Evolutionary conservation across 2,329 filamentous ascomycete species (phyloP), one percentile per base, ranked within the genome.

Genomic region (Monosporascus sp.): DNA sequence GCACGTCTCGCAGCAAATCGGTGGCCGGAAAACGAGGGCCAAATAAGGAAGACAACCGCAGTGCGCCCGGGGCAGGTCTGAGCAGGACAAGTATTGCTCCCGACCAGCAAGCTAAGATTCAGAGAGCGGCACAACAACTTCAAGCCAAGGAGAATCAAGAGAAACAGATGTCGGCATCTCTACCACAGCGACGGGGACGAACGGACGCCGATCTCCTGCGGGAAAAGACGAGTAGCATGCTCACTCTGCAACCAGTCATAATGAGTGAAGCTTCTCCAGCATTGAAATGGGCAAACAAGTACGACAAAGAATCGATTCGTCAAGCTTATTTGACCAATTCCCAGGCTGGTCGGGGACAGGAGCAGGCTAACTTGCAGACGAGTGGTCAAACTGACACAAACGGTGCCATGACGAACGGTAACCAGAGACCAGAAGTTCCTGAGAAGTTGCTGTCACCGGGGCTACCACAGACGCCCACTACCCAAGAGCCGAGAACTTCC

Each of bases 271-370:
- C 92, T 19, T 94, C 89, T 8, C 89, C 91, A 24, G 94, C 94
- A 1, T 87, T 99, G 86, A 96, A 96, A 71, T 99, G 94, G 94
- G 91, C 93, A 34, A 93, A 81, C 70, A 91, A 91, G 64, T 97
- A 97, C 68, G 94, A 97, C 72, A 95, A 94, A 72, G 86, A 94
- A 64, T 79, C 87, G 7, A 87, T 96, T 57, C 86, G 91, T 51
- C 85, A 90, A 59, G 85, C 90, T n/a, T 97, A 97, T 70, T 78
- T 97, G 50, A 83, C 84, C 46, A 86, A 95, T 66, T 76, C 74
- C 48, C 83, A 79, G 59, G 85, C 88, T 43, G 91, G 92, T 22
- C 88, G 83, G 54, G 90, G 90, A 14, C 58, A 75, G 20, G 76
- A 74, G 1, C 71, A 74, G 41, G 74, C 77, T 17, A 73, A 77